Evolutionary conservation across 225 moss, liverwort and hornwort species (phyloP).

Genomic region (Polytrichum commune): DNA sequence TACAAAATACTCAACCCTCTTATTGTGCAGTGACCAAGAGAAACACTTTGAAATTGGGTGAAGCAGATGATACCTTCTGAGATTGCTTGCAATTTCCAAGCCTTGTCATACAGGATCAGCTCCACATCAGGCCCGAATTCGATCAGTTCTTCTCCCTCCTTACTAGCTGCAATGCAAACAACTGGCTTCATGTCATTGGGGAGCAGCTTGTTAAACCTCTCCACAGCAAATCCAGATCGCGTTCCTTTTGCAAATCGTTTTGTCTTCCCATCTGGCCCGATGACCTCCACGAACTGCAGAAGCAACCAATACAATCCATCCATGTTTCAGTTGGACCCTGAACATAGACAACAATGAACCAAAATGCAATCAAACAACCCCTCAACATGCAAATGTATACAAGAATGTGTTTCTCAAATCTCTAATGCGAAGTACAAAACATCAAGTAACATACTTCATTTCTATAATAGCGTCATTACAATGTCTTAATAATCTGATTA

Average conservation of each 20-base stretch:
- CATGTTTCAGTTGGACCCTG: too few species aligned
- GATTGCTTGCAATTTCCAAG: conserved; percentile 71
- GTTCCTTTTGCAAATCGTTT: conserved; percentile 85
- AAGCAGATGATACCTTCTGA: conserved; percentile 51
- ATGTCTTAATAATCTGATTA: too few species aligned
- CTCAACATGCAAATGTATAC: too few species aligned
- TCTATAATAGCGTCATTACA: too few species aligned
- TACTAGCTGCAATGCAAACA: conserved; percentile 62
- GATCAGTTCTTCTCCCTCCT: conserved; percentile 80
- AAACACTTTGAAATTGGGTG: conserved; percentile 1
- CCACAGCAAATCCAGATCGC: conserved; percentile 72
- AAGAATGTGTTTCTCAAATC: too few species aligned
- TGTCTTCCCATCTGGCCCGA: conserved; percentile 62
- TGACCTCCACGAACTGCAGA: conserved; percentile 81
- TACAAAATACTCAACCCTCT: too few species aligned
- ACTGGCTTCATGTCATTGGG: conserved; percentile 49
- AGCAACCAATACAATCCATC: conserved; percentile 1
- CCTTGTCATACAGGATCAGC: conserved; percentile 67
- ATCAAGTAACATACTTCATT: too few species aligned
- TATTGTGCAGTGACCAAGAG: background rate
- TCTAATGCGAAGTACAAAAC: too few species aligned
- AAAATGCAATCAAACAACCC: too few species aligned
- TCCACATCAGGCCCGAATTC: conserved; percentile 88
- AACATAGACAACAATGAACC: too few species aligned
- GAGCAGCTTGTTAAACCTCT: conserved; percentile 69